A percentile compares a stretch with the other conserved stretches of the same genome.
Evolutionary conservation across 805 yeast genomes (phyloP).

Genomic region (Candida vartiovaarae): DNA sequence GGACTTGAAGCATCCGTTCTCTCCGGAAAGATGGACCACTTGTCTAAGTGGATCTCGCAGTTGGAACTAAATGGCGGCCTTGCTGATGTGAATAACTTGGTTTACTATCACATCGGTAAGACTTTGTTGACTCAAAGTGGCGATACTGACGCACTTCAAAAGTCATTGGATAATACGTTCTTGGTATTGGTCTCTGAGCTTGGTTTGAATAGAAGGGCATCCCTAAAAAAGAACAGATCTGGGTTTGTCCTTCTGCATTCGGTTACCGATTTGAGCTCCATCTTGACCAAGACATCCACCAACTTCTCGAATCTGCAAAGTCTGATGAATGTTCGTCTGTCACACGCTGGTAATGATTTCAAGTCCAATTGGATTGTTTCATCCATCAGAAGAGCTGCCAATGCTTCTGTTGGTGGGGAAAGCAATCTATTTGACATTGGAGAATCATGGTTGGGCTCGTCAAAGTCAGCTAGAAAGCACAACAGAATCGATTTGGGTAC

Average conservation of each 20-base stretch:
- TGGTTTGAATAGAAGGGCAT: slow-evolving; percentile 39
- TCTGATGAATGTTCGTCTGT: slow-evolving; percentile 19
- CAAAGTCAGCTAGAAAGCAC: slow-evolving; percentile 60
- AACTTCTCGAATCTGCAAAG: slow-evolving; percentile 3
- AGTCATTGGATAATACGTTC: slow-evolving; percentile 44
- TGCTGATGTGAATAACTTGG: slow-evolving; percentile 46
- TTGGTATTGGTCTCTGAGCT: slow-evolving; percentile 54
- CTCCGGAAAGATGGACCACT: slow-evolving; percentile 44
- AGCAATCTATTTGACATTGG: slow-evolving; percentile 29
- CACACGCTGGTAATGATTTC: slow-evolving; percentile 43
- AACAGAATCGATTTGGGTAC: slow-evolving; percentile 69
- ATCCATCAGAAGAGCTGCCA: slow-evolving; percentile 49
- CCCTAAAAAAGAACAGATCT: slow-evolving; percentile 43
- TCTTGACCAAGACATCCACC: background rate
- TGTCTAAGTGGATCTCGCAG: slow-evolving; percentile 52
- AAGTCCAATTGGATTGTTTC: slow-evolving; percentile 53
- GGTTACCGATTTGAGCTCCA: slow-evolving; percentile 44
- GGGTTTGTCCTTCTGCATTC: slow-evolving; percentile 51
- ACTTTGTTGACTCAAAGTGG: slow-evolving; percentile 38
- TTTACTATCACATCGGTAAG: slow-evolving; percentile 59
- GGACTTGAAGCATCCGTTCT: slow-evolving; percentile 74
- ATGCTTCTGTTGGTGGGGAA: slow-evolving; percentile 21
- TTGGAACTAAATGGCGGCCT: slow-evolving; percentile 37
- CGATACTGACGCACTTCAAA: slow-evolving; percentile 28
- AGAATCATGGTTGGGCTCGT: slow-evolving; percentile 49